Evolutionary conservation across 2,329 filamentous ascomycete species (phyloP).

Genomic region (Talaromyces sp.): DNA sequence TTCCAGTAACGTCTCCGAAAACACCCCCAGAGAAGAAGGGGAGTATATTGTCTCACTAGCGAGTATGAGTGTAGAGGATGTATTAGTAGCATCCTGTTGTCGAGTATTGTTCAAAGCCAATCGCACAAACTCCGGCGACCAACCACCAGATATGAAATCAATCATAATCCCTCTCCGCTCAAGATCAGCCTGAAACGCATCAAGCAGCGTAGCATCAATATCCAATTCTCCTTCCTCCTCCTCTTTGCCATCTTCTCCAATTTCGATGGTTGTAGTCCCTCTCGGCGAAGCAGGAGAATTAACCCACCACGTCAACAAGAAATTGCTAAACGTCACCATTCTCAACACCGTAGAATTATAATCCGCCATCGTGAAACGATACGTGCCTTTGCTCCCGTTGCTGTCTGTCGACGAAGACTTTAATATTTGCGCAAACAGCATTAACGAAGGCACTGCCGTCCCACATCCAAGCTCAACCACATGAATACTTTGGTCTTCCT

Average conservation of each 20-base stretch:
- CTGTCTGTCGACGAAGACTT: neutral
- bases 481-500: slow-evolving; percentile 33
- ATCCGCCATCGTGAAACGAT: slow-evolving; percentile 58
- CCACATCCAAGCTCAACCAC: slow-evolving; percentile 57
- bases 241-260: neutral
- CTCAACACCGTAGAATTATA: slow-evolving; percentile 60
- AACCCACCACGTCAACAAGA: slow-evolving; percentile 55
- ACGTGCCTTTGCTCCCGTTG: slow-evolving; percentile 21
- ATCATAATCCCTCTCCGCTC: slow-evolving; percentile 44
- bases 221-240: slow-evolving; percentile 41
- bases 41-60: slow-evolving; percentile 66
- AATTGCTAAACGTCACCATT: slow-evolving; percentile 60
- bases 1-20: slow-evolving; percentile 53
- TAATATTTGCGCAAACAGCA: slow-evolving; percentile 55
- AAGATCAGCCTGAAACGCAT: slow-evolving; percentile 47
- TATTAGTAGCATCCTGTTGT: neutral
- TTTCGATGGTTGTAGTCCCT: neutral
- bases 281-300: slow-evolving; percentile 16
- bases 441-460: slow-evolving; percentile 57
- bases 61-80: slow-evolving; percentile 44
- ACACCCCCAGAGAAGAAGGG: slow-evolving; percentile 51
- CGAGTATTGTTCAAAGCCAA: slow-evolving; percentile 30
- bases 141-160: slow-evolving; percentile 58
- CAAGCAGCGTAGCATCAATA: slow-evolving; percentile 47
- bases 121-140: slow-evolving; percentile 50